Base-by-base conservation (phyloP, 768 basidiomycete genomes). In the Hypholoma sublateritium region DNA sequence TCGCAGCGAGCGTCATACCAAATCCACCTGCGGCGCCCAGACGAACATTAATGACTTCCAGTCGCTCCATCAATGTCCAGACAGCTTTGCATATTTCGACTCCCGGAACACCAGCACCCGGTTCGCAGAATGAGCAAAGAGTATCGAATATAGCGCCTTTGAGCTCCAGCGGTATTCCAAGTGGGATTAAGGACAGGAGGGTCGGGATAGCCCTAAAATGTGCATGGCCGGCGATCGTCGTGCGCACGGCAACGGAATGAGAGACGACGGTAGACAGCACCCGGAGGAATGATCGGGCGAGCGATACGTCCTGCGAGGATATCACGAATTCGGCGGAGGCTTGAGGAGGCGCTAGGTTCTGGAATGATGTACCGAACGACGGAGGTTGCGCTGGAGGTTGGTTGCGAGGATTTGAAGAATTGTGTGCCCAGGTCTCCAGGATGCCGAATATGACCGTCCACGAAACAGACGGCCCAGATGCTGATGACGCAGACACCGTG, bases 81-180 rank as follows among this genome's bases (percentile, higher is more conserved):
- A 94, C 85, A 4, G 84, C 82, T 67, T 85, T 85, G 69, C 91
- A 92, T 37, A 94, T 83, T 65, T 95, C 91, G 12, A 88, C 83
- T 5, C 90, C 92, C 0, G 81, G 74, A 11, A 70, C 64, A 1
- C 91, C 89, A 0, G 88, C 91, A 8, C 91, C 92, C 6, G 92
- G 88, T 52, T 84, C 80, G 59, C 91, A 91, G 72, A 96, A 95
- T 1, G 92, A 85, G 5, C 89, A 82, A 7, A 95, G 75, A 0
- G 91, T 84, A 41, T 91, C 85, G 60, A 95, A 91, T 3, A 95
- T 74, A 0, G 89, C 85, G 5, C 92, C 94, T 62, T 96, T 96
- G 49, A 96, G 78, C 64, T 95, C 92, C n/a, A 95, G 77, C 1
- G 93, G 91, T n/a, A 95, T 80, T 11, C 87, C 80, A 1, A 91